phyloP scores from a whole-genome alignment of 1,139 yeast genomes.

The Sugiyamaella xylanicola region DNA sequence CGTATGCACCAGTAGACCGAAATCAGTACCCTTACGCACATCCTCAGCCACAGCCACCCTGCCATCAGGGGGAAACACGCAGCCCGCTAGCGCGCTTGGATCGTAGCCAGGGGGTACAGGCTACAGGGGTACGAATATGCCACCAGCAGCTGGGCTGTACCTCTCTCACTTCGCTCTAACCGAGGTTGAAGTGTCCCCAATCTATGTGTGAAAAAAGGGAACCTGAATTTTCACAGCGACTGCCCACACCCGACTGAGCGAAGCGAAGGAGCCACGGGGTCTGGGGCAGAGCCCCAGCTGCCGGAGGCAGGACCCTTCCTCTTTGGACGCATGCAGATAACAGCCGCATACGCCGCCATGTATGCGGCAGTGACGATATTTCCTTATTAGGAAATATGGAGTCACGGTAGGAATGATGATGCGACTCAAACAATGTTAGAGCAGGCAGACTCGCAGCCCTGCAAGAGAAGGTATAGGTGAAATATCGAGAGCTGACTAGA shows the following conservation, averaged over 20 bases:
- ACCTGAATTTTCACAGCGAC: background rate
- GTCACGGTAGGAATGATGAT: background rate
- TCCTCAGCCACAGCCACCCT: background rate
- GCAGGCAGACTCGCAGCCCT: background rate
- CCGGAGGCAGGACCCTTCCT: too few relatives aligned
- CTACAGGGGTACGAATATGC: too few relatives aligned
- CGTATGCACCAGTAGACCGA: background rate
- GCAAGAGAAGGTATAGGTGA: slow-evolving; percentile 7
- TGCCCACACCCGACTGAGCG: background rate
- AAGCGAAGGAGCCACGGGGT: background rate
- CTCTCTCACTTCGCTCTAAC: background rate
- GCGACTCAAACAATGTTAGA: background rate
- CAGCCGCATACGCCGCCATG: background rate
- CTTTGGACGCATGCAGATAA: too few relatives aligned
- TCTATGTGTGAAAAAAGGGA: background rate
- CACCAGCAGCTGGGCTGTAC: background rate
- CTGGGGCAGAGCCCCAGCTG: background rate
- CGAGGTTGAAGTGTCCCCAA: background rate
- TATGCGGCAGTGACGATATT: background rate
- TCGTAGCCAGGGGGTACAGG: too few relatives aligned
- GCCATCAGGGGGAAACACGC: too few relatives aligned
- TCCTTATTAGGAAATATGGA: slow-evolving; percentile 6
- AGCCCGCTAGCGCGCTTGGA: too few relatives aligned
- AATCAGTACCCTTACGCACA: background rate
- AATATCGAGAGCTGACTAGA: background rate